phyloP scores from a whole-genome alignment of 1,139 yeast species.

The Kodamaea derodonti region DNA sequence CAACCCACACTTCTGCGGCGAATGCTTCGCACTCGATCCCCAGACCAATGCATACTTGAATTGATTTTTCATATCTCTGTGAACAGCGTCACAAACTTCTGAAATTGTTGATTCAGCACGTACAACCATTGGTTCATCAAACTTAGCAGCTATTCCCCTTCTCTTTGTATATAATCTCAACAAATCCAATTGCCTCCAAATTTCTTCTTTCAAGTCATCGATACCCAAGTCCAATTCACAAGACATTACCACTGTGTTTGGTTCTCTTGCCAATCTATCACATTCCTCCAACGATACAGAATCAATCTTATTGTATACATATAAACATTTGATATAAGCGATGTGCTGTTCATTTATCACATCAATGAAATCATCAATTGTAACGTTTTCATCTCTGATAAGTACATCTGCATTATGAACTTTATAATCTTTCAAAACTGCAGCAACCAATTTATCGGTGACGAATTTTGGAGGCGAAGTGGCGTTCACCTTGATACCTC shows the following conservation, averaged over 20 bases:
- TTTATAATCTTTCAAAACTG: slow-evolving; percentile 79
- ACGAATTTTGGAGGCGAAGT: slow-evolving; percentile 78
- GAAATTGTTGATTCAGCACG: slow-evolving; percentile 74
- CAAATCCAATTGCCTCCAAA: slow-evolving; percentile 84
- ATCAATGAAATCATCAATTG: slow-evolving; percentile 93
- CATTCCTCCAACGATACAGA: slow-evolving; percentile 94
- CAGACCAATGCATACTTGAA: slow-evolving; percentile 94
- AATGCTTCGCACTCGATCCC: slow-evolving; percentile 94
- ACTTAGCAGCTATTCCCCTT: slow-evolving; percentile 77
- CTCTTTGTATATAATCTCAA: slow-evolving; percentile 80
- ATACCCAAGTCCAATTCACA: slow-evolving; percentile 86
- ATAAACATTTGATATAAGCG: slow-evolving; percentile 84
- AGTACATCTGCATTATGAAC: slow-evolving; percentile 92
- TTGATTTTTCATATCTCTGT: slow-evolving; percentile 86
- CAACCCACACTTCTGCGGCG: slow-evolving; percentile 95
- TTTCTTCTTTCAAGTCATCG: slow-evolving; percentile 83
- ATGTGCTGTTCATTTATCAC: slow-evolving; percentile 83
- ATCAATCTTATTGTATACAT: slow-evolving; percentile 92
- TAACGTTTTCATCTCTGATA: slow-evolving; percentile 81
- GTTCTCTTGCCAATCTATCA: slow-evolving; percentile 86
- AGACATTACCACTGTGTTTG: slow-evolving; percentile 89
- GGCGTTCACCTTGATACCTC: slow-evolving; percentile 83
- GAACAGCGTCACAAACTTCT: slow-evolving; percentile 88
- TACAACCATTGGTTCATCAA: slow-evolving; percentile 88
- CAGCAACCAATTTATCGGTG: slow-evolving; percentile 75